phyloP scores from a whole-genome alignment of 129 eudicot species.

The Artemisia tridentata region DNA sequence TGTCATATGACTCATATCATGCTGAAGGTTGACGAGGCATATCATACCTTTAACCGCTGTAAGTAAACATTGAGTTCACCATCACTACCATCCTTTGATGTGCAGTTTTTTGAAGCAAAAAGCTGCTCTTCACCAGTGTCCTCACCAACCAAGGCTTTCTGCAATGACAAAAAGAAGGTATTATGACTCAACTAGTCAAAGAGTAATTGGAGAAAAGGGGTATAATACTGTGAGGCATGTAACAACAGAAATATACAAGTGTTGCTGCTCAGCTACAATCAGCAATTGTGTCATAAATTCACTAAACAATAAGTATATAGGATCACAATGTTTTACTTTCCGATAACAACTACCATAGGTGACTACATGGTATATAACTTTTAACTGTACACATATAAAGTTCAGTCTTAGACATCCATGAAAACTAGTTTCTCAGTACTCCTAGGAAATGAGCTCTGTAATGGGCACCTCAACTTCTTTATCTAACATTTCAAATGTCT shows the following conservation, averaged over 20 bases:
- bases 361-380: background rate
- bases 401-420: background rate
- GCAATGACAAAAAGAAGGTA: constrained; percentile 26
- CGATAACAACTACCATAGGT: background rate
- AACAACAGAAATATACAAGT: background rate
- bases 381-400: background rate
- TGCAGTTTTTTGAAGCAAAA: constrained; percentile 56
- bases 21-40: constrained; percentile 5
- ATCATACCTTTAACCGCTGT: constrained; percentile 66
- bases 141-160: constrained; percentile 97
- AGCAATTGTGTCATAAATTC: background rate
- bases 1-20: background rate
- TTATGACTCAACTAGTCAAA: constrained; percentile 13
- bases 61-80: constrained; percentile 58
- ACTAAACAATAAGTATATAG: background rate
- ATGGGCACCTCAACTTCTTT: background rate
- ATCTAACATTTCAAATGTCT: constrained; percentile 8
- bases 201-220: background rate
- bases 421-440: background rate
- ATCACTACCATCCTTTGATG: constrained; percentile 44
- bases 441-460: background rate
- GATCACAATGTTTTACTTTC: background rate
- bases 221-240: constrained; percentile 7
- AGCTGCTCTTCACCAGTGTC: constrained; percentile 90
- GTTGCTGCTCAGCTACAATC: constrained; percentile 12